Evolutionary conservation across 2,329 filamentous ascomycete genomes (phyloP).

Genomic region (Pseudopyricularia cyperi): DNA sequence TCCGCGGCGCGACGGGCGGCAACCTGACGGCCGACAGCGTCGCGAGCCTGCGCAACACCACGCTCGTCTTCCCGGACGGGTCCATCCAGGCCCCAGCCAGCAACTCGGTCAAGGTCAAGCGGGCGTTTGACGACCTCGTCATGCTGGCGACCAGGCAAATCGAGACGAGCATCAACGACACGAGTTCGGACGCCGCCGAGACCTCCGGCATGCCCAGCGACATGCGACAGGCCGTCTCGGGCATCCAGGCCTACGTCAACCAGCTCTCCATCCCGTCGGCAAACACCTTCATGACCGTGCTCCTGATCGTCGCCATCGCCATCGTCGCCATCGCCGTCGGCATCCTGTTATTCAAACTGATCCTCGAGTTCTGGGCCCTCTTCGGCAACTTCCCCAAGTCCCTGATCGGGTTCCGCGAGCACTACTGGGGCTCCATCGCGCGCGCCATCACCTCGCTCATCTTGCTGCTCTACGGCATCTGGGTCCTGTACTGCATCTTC

Average conservation of each 20-base stretch:
- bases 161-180: slow-evolving; percentile 29
- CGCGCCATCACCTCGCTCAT: slow-evolving; percentile 85
- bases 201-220: slow-evolving; percentile 13
- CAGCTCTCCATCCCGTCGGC: slow-evolving; percentile 72
- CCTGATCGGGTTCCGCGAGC: slow-evolving; percentile 75
- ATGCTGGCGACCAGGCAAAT: slow-evolving; percentile 40
- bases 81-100: slow-evolving; percentile 28
- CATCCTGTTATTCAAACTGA: slow-evolving; percentile 79
- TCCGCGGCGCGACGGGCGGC: slow-evolving; percentile 69
- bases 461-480: slow-evolving; percentile 82
- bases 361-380: slow-evolving; percentile 85
- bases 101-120: slow-evolving; percentile 35
- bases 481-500: slow-evolving; percentile 92
- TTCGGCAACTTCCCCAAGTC: slow-evolving; percentile 73
- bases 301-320: slow-evolving; percentile 78
- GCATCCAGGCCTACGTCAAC: slow-evolving; percentile 74
- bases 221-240: slow-evolving; percentile 43
- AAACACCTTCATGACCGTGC: slow-evolving; percentile 92
- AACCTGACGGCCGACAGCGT: slow-evolving; percentile 75
- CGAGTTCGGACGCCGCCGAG: slow-evolving; percentile 10
- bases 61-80: slow-evolving; percentile 55
- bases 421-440: slow-evolving; percentile 89
- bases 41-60: slow-evolving; percentile 59
- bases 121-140: slow-evolving; percentile 34
- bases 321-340: slow-evolving; percentile 73